Percentiles rank a stretch among this genome's conserved stretches.
These are phyloP conservation scores for Chytridium lagenaria DNA, from an alignment of 371 early-diverging fungal genomes.

Conservation along the genomic window DNA sequence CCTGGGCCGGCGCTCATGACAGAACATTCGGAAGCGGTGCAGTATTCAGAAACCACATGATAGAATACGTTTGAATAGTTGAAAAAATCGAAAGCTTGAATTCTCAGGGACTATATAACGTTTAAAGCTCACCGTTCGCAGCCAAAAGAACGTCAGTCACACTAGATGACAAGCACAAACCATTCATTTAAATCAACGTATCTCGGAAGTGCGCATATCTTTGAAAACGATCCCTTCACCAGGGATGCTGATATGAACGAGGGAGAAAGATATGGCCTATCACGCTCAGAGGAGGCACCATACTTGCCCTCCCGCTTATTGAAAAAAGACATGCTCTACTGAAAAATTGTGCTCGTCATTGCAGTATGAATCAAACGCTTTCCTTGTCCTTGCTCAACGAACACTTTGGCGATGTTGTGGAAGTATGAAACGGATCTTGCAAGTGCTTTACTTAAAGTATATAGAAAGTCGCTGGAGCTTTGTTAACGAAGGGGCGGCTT, in stretches of 20 bases:
- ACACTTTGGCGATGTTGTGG: constrained; percentile 70
- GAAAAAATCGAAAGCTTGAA: constrained; percentile 84
- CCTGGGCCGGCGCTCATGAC: constrained; percentile 87
- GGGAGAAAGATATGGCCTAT: constrained; percentile 67
- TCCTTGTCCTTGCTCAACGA: constrained; percentile 35
- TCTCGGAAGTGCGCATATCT: constrained; percentile 85
- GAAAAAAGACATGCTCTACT: neutral
- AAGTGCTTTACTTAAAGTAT: neutral
- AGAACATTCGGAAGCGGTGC: constrained; percentile 78
- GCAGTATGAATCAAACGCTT: neutral
- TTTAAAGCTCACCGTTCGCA: constrained; percentile 43
- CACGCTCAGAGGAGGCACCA: too few relatives aligned
- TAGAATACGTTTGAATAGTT: constrained; percentile 92
- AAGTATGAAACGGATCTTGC: constrained; percentile 44
- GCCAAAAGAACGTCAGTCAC: constrained; percentile 35
- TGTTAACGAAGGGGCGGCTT: constrained; percentile 64
- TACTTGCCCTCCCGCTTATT: neutral
- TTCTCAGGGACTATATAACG: neutral
- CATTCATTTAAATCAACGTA: constrained; percentile 94
- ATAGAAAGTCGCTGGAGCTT: constrained; percentile 57
- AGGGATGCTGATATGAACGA: constrained; percentile 76
- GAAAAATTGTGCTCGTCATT: too few relatives aligned
- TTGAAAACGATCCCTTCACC: constrained; percentile 71
- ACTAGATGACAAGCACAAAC: constrained; percentile 52
- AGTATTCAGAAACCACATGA: constrained; percentile 88